These are phyloP conservation scores for Cicer bijugum DNA, from an alignment of 306 rosid species.

Conservation along the genomic window DNA sequence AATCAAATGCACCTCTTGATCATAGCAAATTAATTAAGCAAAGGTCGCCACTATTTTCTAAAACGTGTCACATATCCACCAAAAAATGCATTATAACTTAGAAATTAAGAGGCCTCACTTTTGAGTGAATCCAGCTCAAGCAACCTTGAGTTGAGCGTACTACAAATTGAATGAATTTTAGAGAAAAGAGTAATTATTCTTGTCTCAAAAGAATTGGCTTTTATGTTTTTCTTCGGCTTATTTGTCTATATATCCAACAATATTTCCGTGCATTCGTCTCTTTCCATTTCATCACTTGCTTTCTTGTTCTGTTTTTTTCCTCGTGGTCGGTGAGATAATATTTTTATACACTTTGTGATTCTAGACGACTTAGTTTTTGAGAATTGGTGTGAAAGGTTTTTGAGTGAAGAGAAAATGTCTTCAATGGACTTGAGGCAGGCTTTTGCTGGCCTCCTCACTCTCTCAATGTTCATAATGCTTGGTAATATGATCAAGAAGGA, in stretches of 20 bases:
- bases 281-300: neutral
- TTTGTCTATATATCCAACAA: conserved; percentile 34
- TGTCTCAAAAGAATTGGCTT: conserved; percentile 38
- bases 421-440: conserved; percentile 52
- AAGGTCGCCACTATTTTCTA: neutral
- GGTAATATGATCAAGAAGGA: conserved; percentile 58
- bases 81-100: neutral
- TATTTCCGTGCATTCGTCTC: neutral
- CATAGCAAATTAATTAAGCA: neutral
- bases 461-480: conserved; percentile 57
- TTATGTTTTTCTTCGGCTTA: neutral
- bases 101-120: conserved; percentile 2
- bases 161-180: conserved; percentile 4
- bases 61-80: conserved; percentile 34
- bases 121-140: conserved; percentile 2
- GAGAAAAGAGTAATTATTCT: conserved; percentile 30
- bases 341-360: conserved; percentile 20
- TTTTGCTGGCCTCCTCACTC: conserved; percentile 51
- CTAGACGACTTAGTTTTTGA: neutral
- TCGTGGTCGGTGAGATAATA: conserved; percentile 33
- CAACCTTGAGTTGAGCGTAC: neutral
- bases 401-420: conserved; percentile 33
- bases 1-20: conserved; percentile 4
- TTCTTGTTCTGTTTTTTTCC: conserved; percentile 27
- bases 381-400: neutral